Percentiles rank a stretch among this genome's conserved stretches.
Conservation (phyloP, 164 flowering plant genomes). For the Taxillus chinensis region DNA sequence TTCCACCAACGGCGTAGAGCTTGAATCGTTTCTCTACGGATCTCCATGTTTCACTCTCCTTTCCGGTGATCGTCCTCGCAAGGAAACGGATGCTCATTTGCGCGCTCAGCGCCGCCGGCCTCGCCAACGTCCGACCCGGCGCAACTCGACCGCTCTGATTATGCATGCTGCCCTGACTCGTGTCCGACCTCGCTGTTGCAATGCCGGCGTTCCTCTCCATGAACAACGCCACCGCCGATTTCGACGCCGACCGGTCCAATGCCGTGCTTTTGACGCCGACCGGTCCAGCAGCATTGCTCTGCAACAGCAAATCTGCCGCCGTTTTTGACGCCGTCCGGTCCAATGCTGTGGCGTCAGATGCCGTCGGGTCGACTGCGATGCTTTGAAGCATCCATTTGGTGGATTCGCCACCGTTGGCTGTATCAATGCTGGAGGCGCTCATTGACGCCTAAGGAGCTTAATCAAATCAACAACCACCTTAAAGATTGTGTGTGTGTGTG, state of each 20-base stretch:
- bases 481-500: not conserved
- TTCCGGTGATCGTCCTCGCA: slow-evolving; percentile 50
- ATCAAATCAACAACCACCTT: no score
- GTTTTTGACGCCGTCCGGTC: no score
- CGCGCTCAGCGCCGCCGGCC: slow-evolving; percentile 42
- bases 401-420: slow-evolving; percentile 11
- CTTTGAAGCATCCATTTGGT: slow-evolving; percentile 39
- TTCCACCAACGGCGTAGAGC: slow-evolving; percentile 40
- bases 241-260: no score
- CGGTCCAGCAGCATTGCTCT: no score
- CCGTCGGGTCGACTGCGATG: slow-evolving; percentile 30
- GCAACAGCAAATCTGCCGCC: no score
- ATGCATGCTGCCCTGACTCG: slow-evolving; percentile 7
- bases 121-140: slow-evolving; percentile 22
- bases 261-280: no score
- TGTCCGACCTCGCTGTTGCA: slow-evolving; percentile 10
- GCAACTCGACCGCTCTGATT: no score
- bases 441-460: not conserved
- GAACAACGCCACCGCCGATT: not conserved
- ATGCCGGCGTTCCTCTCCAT: slow-evolving; percentile 15
- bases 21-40: slow-evolving; percentile 59
- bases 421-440: not conserved
- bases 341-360: slow-evolving; percentile 11
- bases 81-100: slow-evolving; percentile 65
- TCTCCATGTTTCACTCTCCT: slow-evolving; percentile 69